Evolutionary conservation across 345 rosid genomes (phyloP).

Genomic region (Eucalyptus pauciflora): DNA sequence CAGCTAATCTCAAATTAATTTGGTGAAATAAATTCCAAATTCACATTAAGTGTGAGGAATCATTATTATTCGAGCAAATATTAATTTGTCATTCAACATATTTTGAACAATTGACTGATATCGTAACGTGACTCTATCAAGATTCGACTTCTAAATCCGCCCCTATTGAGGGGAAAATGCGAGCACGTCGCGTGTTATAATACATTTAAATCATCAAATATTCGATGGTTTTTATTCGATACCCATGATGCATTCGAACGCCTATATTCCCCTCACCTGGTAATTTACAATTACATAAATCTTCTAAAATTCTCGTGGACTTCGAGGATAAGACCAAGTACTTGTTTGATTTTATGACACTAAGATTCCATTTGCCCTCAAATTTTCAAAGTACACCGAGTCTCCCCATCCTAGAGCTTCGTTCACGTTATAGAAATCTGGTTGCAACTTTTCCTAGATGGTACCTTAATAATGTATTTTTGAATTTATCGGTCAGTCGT

Average conservation of each 20-base stretch:
- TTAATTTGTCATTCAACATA: too few species aligned
- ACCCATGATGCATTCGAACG: background rate
- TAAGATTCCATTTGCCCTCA: background rate
- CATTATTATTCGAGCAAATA: background rate
- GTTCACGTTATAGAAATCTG: background rate
- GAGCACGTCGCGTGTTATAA: background rate
- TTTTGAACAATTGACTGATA: background rate
- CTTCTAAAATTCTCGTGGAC: background rate
- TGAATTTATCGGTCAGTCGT: background rate
- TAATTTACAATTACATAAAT: background rate
- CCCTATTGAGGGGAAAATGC: too few species aligned
- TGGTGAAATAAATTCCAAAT: too few species aligned
- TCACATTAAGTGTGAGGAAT: too few species aligned
- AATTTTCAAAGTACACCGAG: background rate
- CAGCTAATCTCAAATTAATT: too few species aligned
- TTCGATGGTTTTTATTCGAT: background rate
- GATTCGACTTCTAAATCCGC: too few species aligned
- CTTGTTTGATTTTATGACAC: background rate
- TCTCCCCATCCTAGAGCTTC: background rate
- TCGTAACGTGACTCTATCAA: background rate
- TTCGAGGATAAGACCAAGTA: background rate
- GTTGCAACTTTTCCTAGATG: background rate
- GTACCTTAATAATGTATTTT: slow-evolving; percentile 20
- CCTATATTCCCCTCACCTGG: background rate
- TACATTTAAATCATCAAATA: background rate